Conservation (phyloP, 345 rosid genomes). For the Arabidopsis thaliana region TAIR10.1 NC_003070.9:10572501-10573000, state of each 20-base stretch:
- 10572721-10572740: constrained; percentile 83
- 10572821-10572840: constrained; percentile 76
- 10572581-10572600: constrained; percentile 98
- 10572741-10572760: constrained; percentile 59
- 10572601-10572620: constrained; percentile 84
- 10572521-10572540: constrained; percentile 58
- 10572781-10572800: constrained; percentile 98
- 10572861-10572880: constrained; percentile 86
- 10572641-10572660: constrained; percentile 99
- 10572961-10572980: constrained; percentile 59
- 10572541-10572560: constrained; percentile 79
- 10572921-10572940: constrained; percentile 83
- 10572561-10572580: constrained; percentile 82
- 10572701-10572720: constrained; percentile 82
- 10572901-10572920: constrained; percentile 70
- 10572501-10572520: constrained; percentile 76
- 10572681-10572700: constrained; percentile 70
- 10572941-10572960: constrained; percentile 67
- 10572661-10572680: constrained; percentile 93
- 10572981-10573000: constrained; percentile 78
- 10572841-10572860: constrained; percentile 99
- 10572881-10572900: constrained; percentile 73
- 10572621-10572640: constrained; percentile 89
- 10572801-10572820: constrained; percentile 74
- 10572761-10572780: constrained; percentile 78